Percentiles rank a stretch among this genome's conserved stretches.
These are phyloP conservation scores for Cercospora zeina DNA, from an alignment of 2,329 filamentous ascomycete genomes.

Conservation along the genomic window DNA sequence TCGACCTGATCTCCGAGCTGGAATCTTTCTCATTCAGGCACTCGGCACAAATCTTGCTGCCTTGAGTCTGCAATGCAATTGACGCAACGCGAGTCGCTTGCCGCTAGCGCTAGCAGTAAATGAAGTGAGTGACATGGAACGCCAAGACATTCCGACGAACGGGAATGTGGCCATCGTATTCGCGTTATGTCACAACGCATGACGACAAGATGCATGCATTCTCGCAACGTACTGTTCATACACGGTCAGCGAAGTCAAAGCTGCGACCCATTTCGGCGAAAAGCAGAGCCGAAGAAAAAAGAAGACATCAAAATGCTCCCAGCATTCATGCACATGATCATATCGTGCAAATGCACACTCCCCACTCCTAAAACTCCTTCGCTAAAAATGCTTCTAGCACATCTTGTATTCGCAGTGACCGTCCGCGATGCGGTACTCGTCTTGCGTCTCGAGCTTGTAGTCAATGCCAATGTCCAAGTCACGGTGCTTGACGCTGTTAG, in stretches of 20 bases:
- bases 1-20: not conserved
- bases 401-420: constrained; percentile 79
- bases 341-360: constrained; percentile 13
- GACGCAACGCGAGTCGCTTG: not conserved
- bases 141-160: not conserved
- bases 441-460: constrained; percentile 77
- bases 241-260: constrained; percentile 43
- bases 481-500: constrained; percentile 90
- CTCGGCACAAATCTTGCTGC: too few species aligned
- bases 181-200: not conserved
- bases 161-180: not conserved
- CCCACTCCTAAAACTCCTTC: constrained; percentile 21
- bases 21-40: too few species aligned
- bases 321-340: constrained; percentile 27
- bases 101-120: not conserved
- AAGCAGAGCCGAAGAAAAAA: constrained; percentile 4
- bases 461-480: constrained; percentile 89
- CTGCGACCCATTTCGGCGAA: constrained; percentile 37
- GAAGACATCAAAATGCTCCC: constrained; percentile 19
- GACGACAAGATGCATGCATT: not conserved
- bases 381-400: constrained; percentile 40
- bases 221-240: constrained; percentile 21
- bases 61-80: not conserved
- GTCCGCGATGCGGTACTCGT: constrained; percentile 66
- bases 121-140: not conserved